Evolutionary conservation across 2,329 filamentous ascomycete genomes (phyloP).

Genomic region (Nemania abortiva): DNA sequence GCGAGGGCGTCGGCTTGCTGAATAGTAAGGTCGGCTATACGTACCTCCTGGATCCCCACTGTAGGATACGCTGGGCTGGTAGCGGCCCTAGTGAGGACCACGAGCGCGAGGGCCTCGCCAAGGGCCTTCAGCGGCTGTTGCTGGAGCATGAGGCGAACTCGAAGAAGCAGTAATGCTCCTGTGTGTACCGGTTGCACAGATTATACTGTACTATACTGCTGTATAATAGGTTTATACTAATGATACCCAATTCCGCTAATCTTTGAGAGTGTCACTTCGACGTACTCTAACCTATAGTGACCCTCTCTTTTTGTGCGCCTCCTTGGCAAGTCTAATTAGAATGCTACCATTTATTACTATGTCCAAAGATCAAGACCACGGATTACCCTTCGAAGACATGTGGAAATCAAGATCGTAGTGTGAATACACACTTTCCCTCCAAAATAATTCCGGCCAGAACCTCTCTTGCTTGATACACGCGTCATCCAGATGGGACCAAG

Average conservation of each 20-base stretch:
- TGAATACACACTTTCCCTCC: no score
- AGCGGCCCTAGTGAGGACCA: constrained; percentile 75
- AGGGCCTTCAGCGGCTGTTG: constrained; percentile 71
- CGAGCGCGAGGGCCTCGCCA: constrained; percentile 76
- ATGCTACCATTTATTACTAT: no score
- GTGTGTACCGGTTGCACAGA: not conserved
- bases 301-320: no score
- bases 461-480: no score
- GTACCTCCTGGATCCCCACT: constrained; percentile 88
- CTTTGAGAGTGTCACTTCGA: not conserved
- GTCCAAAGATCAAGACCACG: no score
- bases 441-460: no score
- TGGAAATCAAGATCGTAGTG: no score
- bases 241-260: constrained; percentile 37
- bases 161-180: constrained; percentile 21
- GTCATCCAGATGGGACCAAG: no score
- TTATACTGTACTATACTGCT: constrained; percentile 17
- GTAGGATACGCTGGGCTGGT: constrained; percentile 93
- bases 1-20: constrained; percentile 75
- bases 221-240: constrained; percentile 25
- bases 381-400: no score
- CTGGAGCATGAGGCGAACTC: constrained; percentile 59
- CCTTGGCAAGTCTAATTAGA: no score
- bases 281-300: no score
- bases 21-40: constrained; percentile 95